Percentiles rank a stretch among this genome's conserved stretches.
These are phyloP conservation scores for Periconia sp. DNA, from an alignment of 2,329 filamentous ascomycete species.

Conservation along the genomic window DNA sequence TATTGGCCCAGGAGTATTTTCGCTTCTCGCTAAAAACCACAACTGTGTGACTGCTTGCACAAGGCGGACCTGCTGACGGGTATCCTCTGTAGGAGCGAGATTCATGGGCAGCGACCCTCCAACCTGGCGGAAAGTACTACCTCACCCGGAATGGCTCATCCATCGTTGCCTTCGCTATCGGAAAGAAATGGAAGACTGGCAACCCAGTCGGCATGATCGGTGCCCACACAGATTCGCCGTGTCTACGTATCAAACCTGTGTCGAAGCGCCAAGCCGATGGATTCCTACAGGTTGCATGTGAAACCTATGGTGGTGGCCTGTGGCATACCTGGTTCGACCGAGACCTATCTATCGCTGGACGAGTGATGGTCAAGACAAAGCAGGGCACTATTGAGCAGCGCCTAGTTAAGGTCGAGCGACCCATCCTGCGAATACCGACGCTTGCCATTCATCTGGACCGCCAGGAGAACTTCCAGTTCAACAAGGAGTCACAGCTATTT, in stretches of 20 bases:
- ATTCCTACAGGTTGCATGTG: slow-evolving; percentile 92
- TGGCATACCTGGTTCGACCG: slow-evolving; percentile 99
- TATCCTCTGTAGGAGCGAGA: slow-evolving; percentile 78
- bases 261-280: slow-evolving; percentile 87
- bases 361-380: slow-evolving; percentile 78
- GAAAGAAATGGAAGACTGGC: slow-evolving; percentile 87
- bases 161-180: slow-evolving; percentile 90
- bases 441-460: slow-evolving; percentile 94
- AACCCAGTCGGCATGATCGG: slow-evolving; percentile 92
- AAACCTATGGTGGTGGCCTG: slow-evolving; percentile 94
- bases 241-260: slow-evolving; percentile 89
- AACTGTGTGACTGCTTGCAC: too few relatives aligned
- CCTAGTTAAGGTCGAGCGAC: slow-evolving; percentile 87
- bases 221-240: slow-evolving; percentile 94
- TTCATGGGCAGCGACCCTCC: slow-evolving; percentile 79
- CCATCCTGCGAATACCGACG: slow-evolving; percentile 89
- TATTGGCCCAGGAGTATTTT: too few relatives aligned
- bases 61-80: too few relatives aligned
- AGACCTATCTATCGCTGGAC: slow-evolving; percentile 87
- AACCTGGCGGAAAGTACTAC: slow-evolving; percentile 93
- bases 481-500: slow-evolving; percentile 96
- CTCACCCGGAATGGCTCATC: slow-evolving; percentile 92
- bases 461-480: slow-evolving; percentile 84
- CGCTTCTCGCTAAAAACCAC: too few relatives aligned
- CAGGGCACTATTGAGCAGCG: slow-evolving; percentile 80